These are phyloP conservation scores for Exserohilum rostratum DNA, from an alignment of 2,329 filamentous ascomycete genomes.

Conservation along the genomic window DNA sequence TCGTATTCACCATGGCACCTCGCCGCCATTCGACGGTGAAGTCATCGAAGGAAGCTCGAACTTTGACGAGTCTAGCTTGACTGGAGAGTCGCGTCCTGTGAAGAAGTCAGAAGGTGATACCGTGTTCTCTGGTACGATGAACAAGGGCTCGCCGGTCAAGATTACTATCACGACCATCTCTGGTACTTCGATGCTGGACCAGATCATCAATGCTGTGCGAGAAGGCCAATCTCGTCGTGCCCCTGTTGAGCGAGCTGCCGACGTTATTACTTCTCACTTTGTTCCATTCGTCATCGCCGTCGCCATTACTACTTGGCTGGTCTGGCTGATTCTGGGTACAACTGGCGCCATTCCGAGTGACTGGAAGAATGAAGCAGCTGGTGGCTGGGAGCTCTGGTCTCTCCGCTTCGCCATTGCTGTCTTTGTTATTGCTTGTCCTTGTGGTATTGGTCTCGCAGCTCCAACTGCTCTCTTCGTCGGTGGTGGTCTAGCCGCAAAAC, in stretches of 20 bases:
- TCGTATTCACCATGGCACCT: constrained; percentile 76
- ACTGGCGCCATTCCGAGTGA: constrained; percentile 62
- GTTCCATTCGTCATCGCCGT: constrained; percentile 74
- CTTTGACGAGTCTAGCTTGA: constrained; percentile 91
- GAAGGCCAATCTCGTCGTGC: constrained; percentile 79
- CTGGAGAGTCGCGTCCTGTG: constrained; percentile 74
- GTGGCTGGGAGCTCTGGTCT: constrained; percentile 75
- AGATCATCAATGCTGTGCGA: constrained; percentile 76
- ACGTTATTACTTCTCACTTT: constrained; percentile 75
- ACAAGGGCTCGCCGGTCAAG: constrained; percentile 68
- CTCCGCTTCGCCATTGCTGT: constrained; percentile 85
- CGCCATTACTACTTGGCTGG: constrained; percentile 72
- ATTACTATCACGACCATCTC: constrained; percentile 68
- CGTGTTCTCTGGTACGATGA: constrained; percentile 76
- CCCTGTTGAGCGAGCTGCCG: constrained; percentile 76
- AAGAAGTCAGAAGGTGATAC: constrained; percentile 67
- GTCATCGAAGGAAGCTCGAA: constrained; percentile 63
- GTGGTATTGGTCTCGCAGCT: constrained; percentile 81
- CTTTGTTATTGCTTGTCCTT: constrained; percentile 86
- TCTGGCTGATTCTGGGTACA: constrained; percentile 71
- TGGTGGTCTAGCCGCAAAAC: constrained; percentile 76
- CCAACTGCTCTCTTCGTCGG: constrained; percentile 85
- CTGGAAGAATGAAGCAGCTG: constrained; percentile 61
- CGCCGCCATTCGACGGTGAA: constrained; percentile 81
- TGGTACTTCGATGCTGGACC: constrained; percentile 77